Conservation (phyloP, 75 land plant species). For the Larix kaempferi region DNA sequence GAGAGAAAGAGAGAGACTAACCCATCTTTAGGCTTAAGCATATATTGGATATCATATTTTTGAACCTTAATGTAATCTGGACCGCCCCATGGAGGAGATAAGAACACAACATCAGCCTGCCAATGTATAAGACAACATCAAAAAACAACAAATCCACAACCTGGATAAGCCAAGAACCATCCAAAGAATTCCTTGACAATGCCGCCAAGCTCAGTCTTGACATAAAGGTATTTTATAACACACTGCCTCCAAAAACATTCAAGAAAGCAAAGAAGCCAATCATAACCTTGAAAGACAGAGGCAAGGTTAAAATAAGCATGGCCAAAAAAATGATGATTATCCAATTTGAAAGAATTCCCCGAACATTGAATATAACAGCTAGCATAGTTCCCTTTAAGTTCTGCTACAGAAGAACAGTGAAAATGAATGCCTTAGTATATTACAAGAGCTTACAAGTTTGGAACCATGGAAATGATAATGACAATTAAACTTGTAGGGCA, state of each 20-base stretch:
- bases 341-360: background rate
- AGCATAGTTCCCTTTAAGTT: no score
- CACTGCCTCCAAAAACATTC: background rate
- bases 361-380: background rate
- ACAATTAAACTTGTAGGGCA: no score
- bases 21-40: slow-evolving; percentile 49
- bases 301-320: background rate
- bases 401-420: no score
- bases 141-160: background rate
- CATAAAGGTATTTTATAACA: background rate
- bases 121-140: background rate
- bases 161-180: background rate
- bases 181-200: background rate
- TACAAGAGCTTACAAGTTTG: no score
- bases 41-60: slow-evolving; percentile 30
- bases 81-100: slow-evolving; percentile 58
- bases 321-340: background rate
- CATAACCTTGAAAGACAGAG: background rate
- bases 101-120: slow-evolving; percentile 43
- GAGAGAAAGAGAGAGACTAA: background rate
- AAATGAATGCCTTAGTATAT: no score
- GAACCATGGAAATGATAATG: no score
- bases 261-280: background rate
- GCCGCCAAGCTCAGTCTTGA: background rate
- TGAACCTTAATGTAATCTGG: slow-evolving; percentile 25